Conservation (phyloP, 768 basidiomycete species). For the Panaeolus papilionaceus region DNA sequence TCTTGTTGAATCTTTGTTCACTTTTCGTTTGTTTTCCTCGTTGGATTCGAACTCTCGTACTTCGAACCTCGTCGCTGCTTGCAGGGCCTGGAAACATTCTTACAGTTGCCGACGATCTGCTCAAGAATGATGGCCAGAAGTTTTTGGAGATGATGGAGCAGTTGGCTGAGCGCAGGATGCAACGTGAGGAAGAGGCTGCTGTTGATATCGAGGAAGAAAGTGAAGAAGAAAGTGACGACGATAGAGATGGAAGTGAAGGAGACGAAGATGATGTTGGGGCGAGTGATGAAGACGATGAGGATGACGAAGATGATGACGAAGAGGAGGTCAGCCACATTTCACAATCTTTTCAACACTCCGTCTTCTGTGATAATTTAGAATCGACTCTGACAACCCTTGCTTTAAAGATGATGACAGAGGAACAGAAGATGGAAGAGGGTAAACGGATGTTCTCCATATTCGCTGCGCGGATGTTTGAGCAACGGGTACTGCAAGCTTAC, state of each 20-base stretch:
- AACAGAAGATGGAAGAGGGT: conserved; percentile 99
- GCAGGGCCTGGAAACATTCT: conserved; percentile 91
- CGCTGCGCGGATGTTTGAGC: conserved; percentile 99
- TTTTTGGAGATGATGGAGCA: conserved; percentile 99
- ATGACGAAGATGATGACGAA: conserved; percentile 68
- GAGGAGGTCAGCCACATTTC: conserved; percentile 54
- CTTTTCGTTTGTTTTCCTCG: background rate
- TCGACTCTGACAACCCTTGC: conserved; percentile 14
- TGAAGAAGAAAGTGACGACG: conserved; percentile 53
- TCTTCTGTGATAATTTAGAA: conserved; percentile 11
- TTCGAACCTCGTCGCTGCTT: conserved; percentile 17
- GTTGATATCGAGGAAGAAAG: conserved; percentile 53
- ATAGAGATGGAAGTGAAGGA: conserved; percentile 65
- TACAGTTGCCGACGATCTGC: conserved; percentile 96
- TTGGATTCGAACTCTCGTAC: conserved; percentile 1
- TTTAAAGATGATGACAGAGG: conserved; percentile 84
- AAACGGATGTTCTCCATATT: conserved; percentile 99
- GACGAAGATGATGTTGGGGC: conserved; percentile 68
- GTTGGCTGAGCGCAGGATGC: conserved; percentile 92
- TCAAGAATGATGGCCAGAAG: conserved; percentile 98
- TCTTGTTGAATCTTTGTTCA: background rate
- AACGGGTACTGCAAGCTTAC: conserved; percentile 95
- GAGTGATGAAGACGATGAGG: conserved; percentile 65
- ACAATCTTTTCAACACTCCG: conserved; percentile 24
- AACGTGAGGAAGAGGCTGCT: conserved; percentile 76